Percentiles rank a stretch among this genome's conserved stretches.
Evolutionary conservation across 768 basidiomycete genomes (phyloP).

Genomic region (Suillus weaverae): DNA sequence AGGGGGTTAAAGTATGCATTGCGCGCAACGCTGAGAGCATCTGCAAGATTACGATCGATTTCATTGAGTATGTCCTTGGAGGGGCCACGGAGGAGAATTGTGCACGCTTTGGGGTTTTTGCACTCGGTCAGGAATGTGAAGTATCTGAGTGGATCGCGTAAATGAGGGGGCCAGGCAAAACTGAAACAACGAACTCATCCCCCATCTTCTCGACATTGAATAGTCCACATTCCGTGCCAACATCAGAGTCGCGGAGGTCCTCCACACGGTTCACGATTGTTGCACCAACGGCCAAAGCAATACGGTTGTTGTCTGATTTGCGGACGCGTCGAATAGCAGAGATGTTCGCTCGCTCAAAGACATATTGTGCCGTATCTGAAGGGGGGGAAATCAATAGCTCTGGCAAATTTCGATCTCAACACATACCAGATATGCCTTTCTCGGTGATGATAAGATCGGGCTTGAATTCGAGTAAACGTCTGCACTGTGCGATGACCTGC

Average conservation of each 20-base stretch:
- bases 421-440: conserved; percentile 92
- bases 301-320: conserved; percentile 98
- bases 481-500: conserved; percentile 86
- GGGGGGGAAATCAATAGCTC: not conserved
- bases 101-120: conserved; percentile 90
- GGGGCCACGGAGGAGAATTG: conserved; percentile 94
- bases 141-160: conserved; percentile 55
- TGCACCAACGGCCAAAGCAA: conserved; percentile 92
- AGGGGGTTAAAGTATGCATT: conserved; percentile 96
- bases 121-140: conserved; percentile 98
- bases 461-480: conserved; percentile 87
- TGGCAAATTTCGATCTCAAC: not conserved
- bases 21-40: conserved; percentile 96
- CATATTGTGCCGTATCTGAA: conserved; percentile 88
- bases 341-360: conserved; percentile 83
- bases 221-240: conserved; percentile 93
- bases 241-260: conserved; percentile 87
- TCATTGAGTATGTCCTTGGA: conserved; percentile 98
- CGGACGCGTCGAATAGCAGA: conserved; percentile 96
- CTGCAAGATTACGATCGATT: conserved; percentile 95
- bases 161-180: conserved; percentile 4
- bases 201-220: conserved; percentile 98
- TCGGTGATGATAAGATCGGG: conserved; percentile 95
- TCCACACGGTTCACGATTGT: conserved; percentile 97
- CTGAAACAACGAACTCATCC: conserved; percentile 63